These are phyloP conservation scores for Diaporthe citriasiana DNA, from an alignment of 2,329 filamentous ascomycete genomes.

Conservation along the genomic window DNA sequence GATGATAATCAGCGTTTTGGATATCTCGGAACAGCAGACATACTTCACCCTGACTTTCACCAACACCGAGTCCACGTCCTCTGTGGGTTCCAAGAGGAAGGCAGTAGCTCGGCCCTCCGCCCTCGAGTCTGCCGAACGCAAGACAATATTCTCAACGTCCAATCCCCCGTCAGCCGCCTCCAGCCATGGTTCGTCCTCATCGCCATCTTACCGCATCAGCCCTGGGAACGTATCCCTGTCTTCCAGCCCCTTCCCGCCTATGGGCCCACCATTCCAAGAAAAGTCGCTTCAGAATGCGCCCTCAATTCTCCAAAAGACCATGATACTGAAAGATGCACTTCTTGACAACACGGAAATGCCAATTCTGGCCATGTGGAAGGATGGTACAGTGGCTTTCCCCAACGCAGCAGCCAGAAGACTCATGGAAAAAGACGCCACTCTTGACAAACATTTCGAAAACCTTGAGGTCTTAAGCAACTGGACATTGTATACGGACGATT, in stretches of 20 bases:
- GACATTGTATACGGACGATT: slow-evolving; percentile 76
- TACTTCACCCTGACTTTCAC: slow-evolving; percentile 85
- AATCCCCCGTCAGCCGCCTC: slow-evolving; percentile 63
- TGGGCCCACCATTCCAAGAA: slow-evolving; percentile 71
- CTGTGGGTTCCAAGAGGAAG: slow-evolving; percentile 53
- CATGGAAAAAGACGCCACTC: slow-evolving; percentile 59
- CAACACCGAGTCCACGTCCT: slow-evolving; percentile 62
- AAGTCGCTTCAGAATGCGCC: slow-evolving; percentile 69
- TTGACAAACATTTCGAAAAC: slow-evolving; percentile 59
- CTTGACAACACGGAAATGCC: slow-evolving; percentile 82
- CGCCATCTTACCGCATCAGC: slow-evolving; percentile 60
- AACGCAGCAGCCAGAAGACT: slow-evolving; percentile 75
- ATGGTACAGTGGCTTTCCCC: slow-evolving; percentile 79
- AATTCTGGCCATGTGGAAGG: slow-evolving; percentile 85
- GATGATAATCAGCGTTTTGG: slow-evolving; percentile 84
- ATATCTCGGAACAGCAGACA: slow-evolving; percentile 73
- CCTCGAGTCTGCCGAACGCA: slow-evolving; percentile 62
- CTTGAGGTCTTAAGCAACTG: slow-evolving; percentile 72
- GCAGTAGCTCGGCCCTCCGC: slow-evolving; percentile 56
- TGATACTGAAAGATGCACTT: slow-evolving; percentile 82
- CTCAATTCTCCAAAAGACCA: slow-evolving; percentile 79
- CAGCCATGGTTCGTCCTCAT: slow-evolving; percentile 60
- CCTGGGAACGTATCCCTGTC: slow-evolving; percentile 68
- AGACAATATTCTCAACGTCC: slow-evolving; percentile 57
- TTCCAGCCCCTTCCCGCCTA: slow-evolving; percentile 74